Evolutionary conservation across 495 filamentous ascomycete species (phyloP).

Genomic region (Tetracladium setigerum): DNA sequence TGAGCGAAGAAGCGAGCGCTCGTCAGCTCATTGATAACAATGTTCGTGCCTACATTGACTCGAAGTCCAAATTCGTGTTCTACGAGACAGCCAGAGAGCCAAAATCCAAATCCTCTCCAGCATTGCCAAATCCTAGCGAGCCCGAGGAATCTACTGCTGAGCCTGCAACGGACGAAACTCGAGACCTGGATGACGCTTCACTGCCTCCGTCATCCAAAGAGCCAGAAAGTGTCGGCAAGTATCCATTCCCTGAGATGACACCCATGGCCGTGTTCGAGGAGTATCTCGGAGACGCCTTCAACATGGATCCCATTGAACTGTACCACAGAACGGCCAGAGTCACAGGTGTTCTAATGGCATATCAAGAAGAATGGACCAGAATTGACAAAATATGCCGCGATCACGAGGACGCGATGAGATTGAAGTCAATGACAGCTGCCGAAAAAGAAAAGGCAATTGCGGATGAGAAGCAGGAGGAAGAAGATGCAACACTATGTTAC

Average conservation of each 20-base stretch:
- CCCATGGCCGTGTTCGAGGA: conserved; percentile 9
- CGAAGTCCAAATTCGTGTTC: conserved; percentile 1
- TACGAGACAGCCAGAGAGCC: conserved; percentile 5
- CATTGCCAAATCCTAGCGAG: too few relatives aligned
- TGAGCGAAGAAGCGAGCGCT: background rate
- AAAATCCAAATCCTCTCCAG: too few relatives aligned
- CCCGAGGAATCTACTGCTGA: too few relatives aligned
- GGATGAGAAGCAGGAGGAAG: conserved; percentile 5
- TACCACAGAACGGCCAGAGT: conserved; percentile 11
- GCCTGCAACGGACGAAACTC: too few relatives aligned
- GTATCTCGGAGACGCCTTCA: conserved; percentile 6
- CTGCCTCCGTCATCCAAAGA: background rate
- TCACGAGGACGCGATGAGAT: background rate
- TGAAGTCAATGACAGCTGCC: background rate
- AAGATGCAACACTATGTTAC: background rate
- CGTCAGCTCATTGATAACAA: background rate
- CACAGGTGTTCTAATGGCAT: background rate
- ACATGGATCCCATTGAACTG: conserved; percentile 11
- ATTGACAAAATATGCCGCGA: conserved; percentile 5
- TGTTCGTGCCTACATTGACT: conserved; percentile 2
- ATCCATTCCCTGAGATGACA: conserved; percentile 11
- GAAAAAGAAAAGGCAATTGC: conserved; percentile 2
- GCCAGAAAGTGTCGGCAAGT: background rate
- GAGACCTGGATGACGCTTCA: too few relatives aligned
- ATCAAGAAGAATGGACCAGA: conserved; percentile 14